Percentiles rank a stretch among this genome's conserved stretches.
Conservation (phyloP, 1,139 yeast species). For the Saccharomycopsis hybrid region DNA sequence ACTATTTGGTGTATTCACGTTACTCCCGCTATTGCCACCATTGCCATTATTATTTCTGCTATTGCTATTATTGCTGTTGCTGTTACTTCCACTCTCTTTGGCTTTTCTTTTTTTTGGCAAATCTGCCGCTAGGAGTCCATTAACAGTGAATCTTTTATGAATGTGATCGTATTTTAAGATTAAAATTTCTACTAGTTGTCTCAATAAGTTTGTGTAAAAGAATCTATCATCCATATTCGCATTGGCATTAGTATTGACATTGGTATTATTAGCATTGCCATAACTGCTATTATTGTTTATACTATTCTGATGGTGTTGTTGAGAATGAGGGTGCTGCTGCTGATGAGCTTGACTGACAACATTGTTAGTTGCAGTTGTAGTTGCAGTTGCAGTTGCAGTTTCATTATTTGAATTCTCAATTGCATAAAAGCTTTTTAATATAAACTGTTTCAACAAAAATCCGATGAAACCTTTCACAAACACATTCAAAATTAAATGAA, state of each 20-base stretch:
- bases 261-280: too few relatives aligned
- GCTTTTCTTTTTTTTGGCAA: background rate
- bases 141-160: constrained; percentile 5
- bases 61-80: background rate
- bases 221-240: too few relatives aligned
- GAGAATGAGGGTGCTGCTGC: too few relatives aligned
- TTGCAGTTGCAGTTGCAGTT: too few relatives aligned
- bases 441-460: constrained; percentile 11
- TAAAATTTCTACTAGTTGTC: constrained; percentile 11
- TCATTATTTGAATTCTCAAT: too few relatives aligned
- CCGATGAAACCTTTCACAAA: constrained; percentile 12
- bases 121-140: background rate
- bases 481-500: constrained; percentile 8
- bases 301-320: background rate
- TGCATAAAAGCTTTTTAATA: constrained; percentile 12
- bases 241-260: too few relatives aligned
- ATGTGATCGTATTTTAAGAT: constrained; percentile 16
- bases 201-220: constrained; percentile 15
- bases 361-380: background rate
- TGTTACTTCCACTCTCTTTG: background rate
- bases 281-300: background rate
- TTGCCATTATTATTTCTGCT: background rate
- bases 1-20: constrained; percentile 6
- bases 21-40: background rate
- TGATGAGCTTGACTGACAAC: background rate